Base-by-base conservation (phyloP, 1,284 basidiomycete species). In the Prillingera fragicola region DNA sequence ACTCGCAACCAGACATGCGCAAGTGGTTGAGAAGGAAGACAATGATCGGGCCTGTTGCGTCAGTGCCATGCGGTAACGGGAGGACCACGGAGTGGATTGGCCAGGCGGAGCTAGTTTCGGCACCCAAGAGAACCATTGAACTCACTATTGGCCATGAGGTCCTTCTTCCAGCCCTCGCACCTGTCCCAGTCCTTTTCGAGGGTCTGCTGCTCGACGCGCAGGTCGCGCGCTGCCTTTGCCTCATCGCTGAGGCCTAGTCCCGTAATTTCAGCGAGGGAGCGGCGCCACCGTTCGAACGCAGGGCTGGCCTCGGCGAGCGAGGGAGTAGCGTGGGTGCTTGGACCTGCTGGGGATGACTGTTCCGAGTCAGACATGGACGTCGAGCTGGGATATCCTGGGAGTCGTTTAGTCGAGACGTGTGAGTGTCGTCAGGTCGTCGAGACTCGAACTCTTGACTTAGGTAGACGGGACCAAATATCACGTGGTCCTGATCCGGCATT, bases 21-120 rank as follows among this genome's bases (percentile, higher is more conserved):
- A 95, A 78, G 59, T 92, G 89, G 57, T 88, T 84, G 38, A 91
- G 75, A 82, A 95, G 86, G 71, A 94, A 94, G 5, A 83, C 78
- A 3, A 94, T 79, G 8, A 82, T 75, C 8, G 89, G 88, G 64
- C 88, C 89, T 92, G 60, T 5, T 3, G 19, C 21, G 33, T 43
- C 19, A 46, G 37, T 15, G 12, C 21, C 10, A 28, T 10, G 17
- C 8, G 32, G 17, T 41, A 14, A 15, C 4, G 23, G 24, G 17
- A 38, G 15, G 24, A 14, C 7, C 18, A 26, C 23, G 14, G 19
- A n/a, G 33, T 15, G 13, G 6, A 37, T 34, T 15, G 26, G 18
- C 12, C 15, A 26, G 24, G 23, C 9, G 21, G 31, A 12, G 13
- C 23, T 17, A 8, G 37, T 26, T 14, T n/a, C n/a, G 13, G 29